Evolutionary conservation across 2,329 filamentous ascomycete genomes (phyloP).

Genomic region (Fusarium pseudonygamai): DNA sequence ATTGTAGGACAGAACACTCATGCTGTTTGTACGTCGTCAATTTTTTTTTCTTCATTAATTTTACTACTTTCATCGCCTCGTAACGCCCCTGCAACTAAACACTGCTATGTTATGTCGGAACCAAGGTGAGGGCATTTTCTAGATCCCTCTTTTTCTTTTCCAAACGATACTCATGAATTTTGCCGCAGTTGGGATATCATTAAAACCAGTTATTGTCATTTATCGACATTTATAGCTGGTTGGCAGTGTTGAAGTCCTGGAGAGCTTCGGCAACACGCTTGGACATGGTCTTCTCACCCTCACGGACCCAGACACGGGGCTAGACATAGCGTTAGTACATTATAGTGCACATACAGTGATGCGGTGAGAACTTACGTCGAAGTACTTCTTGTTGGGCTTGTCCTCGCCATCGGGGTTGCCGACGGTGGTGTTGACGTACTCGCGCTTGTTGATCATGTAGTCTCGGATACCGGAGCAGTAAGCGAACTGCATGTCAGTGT

Average conservation of each 20-base stretch:
- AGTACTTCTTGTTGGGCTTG: constrained; percentile 99
- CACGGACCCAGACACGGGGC: constrained; percentile 93
- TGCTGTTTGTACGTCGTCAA: constrained; percentile 26
- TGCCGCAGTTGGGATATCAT: constrained; percentile 31
- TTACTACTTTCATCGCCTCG: constrained; percentile 39
- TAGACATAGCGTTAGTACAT: constrained; percentile 47
- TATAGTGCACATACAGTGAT: background rate
- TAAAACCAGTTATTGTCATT: constrained; percentile 12
- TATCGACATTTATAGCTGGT: constrained; percentile 46
- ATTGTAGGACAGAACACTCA: no score
- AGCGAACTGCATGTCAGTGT: constrained; percentile 96
- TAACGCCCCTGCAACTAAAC: constrained; percentile 29
- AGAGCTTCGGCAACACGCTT: constrained; percentile 82
- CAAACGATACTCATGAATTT: constrained; percentile 28
- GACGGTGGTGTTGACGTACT: constrained; percentile 86
- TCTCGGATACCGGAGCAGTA: constrained; percentile 94
- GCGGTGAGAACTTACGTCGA: constrained; percentile 59
- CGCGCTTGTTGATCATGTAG: constrained; percentile 93
- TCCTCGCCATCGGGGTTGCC: constrained; percentile 95
- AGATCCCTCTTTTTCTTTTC: constrained; percentile 22
- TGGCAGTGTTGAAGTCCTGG: constrained; percentile 81
- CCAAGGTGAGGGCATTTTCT: constrained; percentile 14
- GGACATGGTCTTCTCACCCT: constrained; percentile 97
- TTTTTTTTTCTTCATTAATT: constrained; percentile 36
- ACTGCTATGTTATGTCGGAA: constrained; percentile 25